phyloP scores from a whole-genome alignment of 352 stramenopile species.

The Phytophthora syringae region DNA sequence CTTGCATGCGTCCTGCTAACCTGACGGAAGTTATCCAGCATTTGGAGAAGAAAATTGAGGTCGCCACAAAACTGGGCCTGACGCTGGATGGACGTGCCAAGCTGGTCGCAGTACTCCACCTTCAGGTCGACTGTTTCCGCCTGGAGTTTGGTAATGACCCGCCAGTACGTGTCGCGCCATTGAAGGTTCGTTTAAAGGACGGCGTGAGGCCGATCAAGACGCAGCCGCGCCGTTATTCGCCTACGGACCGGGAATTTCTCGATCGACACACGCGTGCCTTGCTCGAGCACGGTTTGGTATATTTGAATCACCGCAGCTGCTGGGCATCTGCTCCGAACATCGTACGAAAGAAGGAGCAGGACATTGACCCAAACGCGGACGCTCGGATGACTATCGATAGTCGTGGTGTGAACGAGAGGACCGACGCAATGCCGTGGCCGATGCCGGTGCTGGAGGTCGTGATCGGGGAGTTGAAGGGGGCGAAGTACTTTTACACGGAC shows the following conservation, averaged over 20 bases:
- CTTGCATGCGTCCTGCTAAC: too few relatives aligned
- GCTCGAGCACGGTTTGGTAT: slow-evolving; percentile 1
- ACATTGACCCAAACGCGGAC: too few relatives aligned
- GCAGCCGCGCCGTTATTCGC: slow-evolving; percentile 10
- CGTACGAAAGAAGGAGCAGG: slow-evolving; percentile 17
- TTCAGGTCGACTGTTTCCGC: background rate
- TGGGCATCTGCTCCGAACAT: slow-evolving; percentile 13
- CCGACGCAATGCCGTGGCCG: too few relatives aligned
- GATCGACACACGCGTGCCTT: slow-evolving; percentile 5
- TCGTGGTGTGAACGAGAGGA: too few relatives aligned
- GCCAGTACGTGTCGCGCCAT: slow-evolving; percentile 7
- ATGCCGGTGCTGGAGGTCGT: background rate
- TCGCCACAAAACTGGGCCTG: too few relatives aligned
- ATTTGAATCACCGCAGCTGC: slow-evolving; percentile 10
- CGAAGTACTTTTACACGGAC: slow-evolving; percentile 14
- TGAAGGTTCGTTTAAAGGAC: slow-evolving; percentile 14
- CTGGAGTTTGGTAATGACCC: too few relatives aligned
- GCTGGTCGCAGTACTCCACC: background rate
- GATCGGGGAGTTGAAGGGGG: slow-evolving; percentile 23
- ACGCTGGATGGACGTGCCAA: background rate
- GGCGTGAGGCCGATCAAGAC: background rate
- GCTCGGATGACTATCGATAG: too few relatives aligned
- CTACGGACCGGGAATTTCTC: slow-evolving; percentile 9
- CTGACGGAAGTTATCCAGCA: too few relatives aligned
- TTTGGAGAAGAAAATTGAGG: too few relatives aligned